Evolutionary conservation across 2,329 filamentous ascomycete species (phyloP).

Genomic region (Fusarium liriodendri): DNA sequence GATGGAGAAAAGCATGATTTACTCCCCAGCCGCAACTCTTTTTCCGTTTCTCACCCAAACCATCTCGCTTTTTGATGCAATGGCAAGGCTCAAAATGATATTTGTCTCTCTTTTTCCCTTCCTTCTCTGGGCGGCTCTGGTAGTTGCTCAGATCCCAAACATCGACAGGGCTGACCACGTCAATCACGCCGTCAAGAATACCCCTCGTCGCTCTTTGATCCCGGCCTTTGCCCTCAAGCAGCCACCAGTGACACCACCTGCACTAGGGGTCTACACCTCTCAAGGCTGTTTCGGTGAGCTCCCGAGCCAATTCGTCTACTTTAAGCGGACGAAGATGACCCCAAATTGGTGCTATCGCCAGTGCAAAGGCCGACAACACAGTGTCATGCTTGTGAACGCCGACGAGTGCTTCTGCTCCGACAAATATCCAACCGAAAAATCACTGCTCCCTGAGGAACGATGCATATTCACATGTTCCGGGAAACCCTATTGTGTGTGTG

Average conservation of each 20-base stretch:
- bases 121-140: conserved; percentile 13
- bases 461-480: not conserved
- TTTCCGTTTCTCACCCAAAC: not conserved
- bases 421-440: not conserved
- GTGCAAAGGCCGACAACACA: not conserved
- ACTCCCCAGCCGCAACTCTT: not conserved
- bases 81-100: conserved; percentile 12
- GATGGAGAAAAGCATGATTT: not conserved
- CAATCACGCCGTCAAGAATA: not conserved
- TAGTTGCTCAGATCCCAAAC: not conserved
- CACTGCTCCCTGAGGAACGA: not conserved
- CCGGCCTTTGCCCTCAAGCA: not conserved
- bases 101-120: not conserved
- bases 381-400: not conserved
- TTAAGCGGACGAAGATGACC: not conserved
- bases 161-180: not conserved
- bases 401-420: not conserved
- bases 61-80: not conserved
- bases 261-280: not conserved
- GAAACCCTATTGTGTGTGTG: not conserved
- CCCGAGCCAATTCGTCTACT: not conserved
- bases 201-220: not conserved
- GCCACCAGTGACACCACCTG: not conserved
- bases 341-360: not conserved
- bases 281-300: conserved; percentile 1